Evolutionary conservation across 306 rosid genomes (phyloP), one percentile per base, ranked within the genome.

Genomic region (Dalbergia cultrata): DNA sequence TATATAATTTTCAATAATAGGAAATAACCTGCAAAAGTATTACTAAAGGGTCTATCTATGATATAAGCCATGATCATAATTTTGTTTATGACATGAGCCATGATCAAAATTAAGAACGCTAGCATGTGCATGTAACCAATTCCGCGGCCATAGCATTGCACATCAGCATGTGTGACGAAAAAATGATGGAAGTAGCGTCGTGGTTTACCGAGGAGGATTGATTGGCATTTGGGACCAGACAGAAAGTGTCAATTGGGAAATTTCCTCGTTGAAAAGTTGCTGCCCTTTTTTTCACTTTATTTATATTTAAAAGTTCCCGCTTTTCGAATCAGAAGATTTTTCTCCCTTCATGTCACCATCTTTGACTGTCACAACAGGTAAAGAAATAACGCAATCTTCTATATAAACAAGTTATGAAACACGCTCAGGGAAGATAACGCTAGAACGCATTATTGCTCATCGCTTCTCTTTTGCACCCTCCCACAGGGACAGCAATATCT

Each of bases 291-390:
- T 26, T 26, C 1, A 0, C 22, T 2, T 26, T 26, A 1, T 26
- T 22, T 37, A 7, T 37, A 37, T 4, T 37, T 72, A 80, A 71
- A 80, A 71, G 65, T 71, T 50, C 66, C 47, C 16, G 19, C 66
- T 1, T 79, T 79, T 80, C 71, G 65, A 70, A 70, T 62, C 19
- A 35, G 61, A 78, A 9, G 58, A 66, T 65, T 74, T 65, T 10
- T 13, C 53, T 13, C 16, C 57, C 35, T 78, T 19, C 10, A 6
- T n/a, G n/a, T 68, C 31, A 26, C 31, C 56, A 11, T 61, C 0
- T 50, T 79, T 79, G 83, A 79, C 77, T 49, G 49, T 26, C 31
- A 37, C 41, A 37, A 37, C 5, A 37, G 7, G 1, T 4, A 37
- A 37, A 37, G 41, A 26, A 26, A 26, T 26, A 26, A 26, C 31